phyloP scores from a whole-genome alignment of 2,329 filamentous ascomycete species.

The Cercospora sojina region DNA sequence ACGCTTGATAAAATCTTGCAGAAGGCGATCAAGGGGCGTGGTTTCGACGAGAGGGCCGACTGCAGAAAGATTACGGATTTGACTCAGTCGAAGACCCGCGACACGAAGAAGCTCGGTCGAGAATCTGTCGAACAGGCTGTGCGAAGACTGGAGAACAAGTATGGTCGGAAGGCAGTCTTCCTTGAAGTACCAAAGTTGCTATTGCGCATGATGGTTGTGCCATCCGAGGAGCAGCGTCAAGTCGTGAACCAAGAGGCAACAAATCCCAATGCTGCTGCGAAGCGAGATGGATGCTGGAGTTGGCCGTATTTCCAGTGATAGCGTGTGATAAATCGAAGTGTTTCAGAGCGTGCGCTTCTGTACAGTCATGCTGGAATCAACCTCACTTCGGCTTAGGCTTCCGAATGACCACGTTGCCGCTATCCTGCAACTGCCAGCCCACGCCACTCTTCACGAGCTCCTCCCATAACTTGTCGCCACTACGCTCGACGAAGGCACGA shows the following conservation, averaged over 20 bases:
- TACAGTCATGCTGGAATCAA: neutral
- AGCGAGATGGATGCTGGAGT: neutral
- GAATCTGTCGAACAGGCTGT: neutral
- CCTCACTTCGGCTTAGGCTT: conserved; percentile 50
- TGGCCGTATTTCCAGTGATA: neutral
- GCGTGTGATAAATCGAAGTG: neutral
- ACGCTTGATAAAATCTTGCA: neutral
- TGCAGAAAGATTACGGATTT: neutral
- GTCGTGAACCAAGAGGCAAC: neutral
- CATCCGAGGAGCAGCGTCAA: neutral
- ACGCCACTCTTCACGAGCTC: conserved; percentile 70
- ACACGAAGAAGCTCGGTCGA: neutral
- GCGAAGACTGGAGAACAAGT: neutral
- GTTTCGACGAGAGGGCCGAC: neutral
- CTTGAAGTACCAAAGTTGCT: neutral
- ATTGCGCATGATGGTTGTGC: neutral
- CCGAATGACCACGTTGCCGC: conserved; percentile 72
- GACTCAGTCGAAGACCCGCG: neutral
- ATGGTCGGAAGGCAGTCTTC: neutral
- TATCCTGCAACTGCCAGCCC: conserved; percentile 74
- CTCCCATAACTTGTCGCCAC: conserved; percentile 69
- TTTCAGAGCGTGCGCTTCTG: neutral
- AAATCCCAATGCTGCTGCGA: neutral
- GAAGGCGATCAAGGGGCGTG: neutral
- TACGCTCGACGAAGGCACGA: conserved; percentile 65